Base-by-base conservation (phyloP, 1,284 basidiomycete species). In the Wallemia mellicola region DNA sequence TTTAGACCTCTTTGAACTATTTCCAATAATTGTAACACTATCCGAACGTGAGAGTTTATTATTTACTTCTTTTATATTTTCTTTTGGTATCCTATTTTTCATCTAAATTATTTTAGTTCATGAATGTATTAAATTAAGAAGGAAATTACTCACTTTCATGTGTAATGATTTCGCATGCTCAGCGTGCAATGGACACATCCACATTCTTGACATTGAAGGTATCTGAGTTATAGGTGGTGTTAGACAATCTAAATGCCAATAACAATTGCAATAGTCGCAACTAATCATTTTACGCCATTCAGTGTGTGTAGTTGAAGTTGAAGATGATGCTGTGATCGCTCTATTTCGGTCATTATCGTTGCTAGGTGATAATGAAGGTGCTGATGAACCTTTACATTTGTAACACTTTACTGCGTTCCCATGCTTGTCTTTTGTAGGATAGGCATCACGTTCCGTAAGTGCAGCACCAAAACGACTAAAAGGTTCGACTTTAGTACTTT, bases 161-260 rank as follows among this genome's bases (percentile, higher is more conserved):
- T 48, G 38, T n/a, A 65, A 61, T 27, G 65, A 66, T 62, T 84
- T 69, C 61, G 83, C 75, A 63, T 81, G 79, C 62, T 92, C 86
- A 27, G 81, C 80, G 68, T 98, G 92, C 66, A 89, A 87, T 1
- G 94, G 94, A 71, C 92, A 99, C 86, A 92, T 95, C 92, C 94
- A 99, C 70, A 91, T 94, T 72, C 82, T 82, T 63, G 79, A 79
- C 60, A 83, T 79, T 26, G 82, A 77, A 2, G 94, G 94, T 78
- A 96, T 82, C 56, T 76, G 76, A 24, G 82, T 75, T 64, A 95
- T 73, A 1, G 94, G 92, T 22, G 92, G 94, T 65, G 85, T 81
- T 28, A 98, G 74, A 67, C 92, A 99, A 69, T 98, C 92, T 60
- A 96, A 77, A 69, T 99, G 92, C 86, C 92, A 99, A 69, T 92